A percentile compares a stretch with the other conserved stretches of the same genome.
Evolutionary conservation across 352 stramenopile species (phyloP).

Genomic region (Phytophthora brassicae): DNA sequence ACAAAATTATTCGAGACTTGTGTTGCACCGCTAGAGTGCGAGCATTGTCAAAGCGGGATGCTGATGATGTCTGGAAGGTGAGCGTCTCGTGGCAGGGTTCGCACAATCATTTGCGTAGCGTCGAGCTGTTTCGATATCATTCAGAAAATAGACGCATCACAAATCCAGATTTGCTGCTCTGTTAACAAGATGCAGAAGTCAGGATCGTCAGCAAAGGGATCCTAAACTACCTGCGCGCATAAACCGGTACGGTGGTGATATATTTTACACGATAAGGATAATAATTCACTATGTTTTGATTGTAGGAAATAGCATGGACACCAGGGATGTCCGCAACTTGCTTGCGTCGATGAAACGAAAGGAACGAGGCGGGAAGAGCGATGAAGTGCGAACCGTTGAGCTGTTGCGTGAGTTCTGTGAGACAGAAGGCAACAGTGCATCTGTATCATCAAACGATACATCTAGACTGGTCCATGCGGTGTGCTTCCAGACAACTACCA

Average conservation of each 20-base stretch:
- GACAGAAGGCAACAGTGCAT: neutral
- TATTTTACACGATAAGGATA: neutral
- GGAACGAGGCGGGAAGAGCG: neutral
- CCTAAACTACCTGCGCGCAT: constrained; percentile 3
- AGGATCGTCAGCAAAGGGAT: constrained; percentile 11
- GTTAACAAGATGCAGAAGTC: neutral
- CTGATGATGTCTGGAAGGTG: neutral
- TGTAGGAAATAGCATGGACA: constrained; percentile 4
- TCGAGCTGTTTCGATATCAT: neutral
- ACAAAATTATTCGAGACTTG: constrained; percentile 2
- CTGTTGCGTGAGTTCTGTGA: constrained; percentile 16
- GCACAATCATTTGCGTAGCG: neutral
- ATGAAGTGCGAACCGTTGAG: constrained; percentile 4
- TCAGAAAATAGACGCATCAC: constrained; percentile 4
- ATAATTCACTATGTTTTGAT: neutral
- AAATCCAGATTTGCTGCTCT: neutral
- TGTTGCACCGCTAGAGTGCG: neutral
- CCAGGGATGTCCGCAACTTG: constrained; percentile 14
- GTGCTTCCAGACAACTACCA: constrained; percentile 11
- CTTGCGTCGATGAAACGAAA: neutral
- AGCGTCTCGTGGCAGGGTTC: neutral
- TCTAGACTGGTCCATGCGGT: constrained; percentile 6
- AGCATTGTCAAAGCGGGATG: neutral
- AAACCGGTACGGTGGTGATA: constrained; percentile 4
- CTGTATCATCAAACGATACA: constrained; percentile 7